Base-by-base conservation (phyloP, 306 rosid species). In the Dicorynia guianensis region DNA sequence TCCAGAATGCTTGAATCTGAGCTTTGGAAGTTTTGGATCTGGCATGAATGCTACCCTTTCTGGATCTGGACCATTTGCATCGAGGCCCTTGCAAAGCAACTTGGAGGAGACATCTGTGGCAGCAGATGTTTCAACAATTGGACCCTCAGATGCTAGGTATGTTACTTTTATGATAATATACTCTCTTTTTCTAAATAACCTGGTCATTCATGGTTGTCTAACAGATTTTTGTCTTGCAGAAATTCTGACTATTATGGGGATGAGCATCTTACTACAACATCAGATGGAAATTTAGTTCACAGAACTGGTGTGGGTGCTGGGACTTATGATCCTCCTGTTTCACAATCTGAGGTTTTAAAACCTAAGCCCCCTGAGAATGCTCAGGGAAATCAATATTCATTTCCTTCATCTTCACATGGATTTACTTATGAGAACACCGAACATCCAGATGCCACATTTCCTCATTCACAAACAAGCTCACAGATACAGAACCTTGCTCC, bases 21-120 rank as follows among this genome's bases (percentile, higher is more conserved):
- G 96, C 86, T 92, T 92, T 76, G 97, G 97, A 70, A 92, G 97
- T 73, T 92, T 92, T 82, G 96, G 96, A 77, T 58, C 93, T 34
- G 83, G 85, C 38, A 64, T 83, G 35, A 80, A 79, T 54, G 83
- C 88, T 76, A 50, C 87, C 42, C 48, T 81, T 83, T 64, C 93
- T 40, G 83, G 79, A 40, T 66, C 92, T 55, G 92, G 79, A 39
- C 44, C 87, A 64, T 79, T 76, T 79, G 65, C 86, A 4, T 69
- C 88, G 18, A 76, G 72, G 72, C 79, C 89, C 36, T 38, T 82
- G 79, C 73, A 84, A 18, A 82, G 56, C 56, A 84, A 86, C 52
- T 46, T 86, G 79, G 96, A 90, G 76, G 97, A 90, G 79, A 52
- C 90, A 79, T 80, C 92, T 76, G 81, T 70, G 6, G 69, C 82